Conservation (phyloP, 2,329 filamentous ascomycete genomes). For the Aspergillus cejpii region DNA sequence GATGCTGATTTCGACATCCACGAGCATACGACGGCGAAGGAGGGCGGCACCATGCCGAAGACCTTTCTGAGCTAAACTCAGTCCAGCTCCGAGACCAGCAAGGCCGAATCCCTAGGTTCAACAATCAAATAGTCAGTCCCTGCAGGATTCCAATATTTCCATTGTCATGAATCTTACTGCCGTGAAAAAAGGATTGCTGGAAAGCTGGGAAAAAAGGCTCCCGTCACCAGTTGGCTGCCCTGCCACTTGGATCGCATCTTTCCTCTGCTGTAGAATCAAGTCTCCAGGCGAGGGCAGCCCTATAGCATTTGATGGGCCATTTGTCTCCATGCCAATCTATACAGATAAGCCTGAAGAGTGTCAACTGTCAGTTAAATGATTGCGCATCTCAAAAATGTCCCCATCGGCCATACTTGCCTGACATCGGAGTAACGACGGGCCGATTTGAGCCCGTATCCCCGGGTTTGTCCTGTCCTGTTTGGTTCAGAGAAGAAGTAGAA, state of each 20-base stretch:
- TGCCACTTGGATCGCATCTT: constrained; percentile 25
- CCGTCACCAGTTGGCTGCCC: constrained; percentile 32
- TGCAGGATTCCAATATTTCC: neutral
- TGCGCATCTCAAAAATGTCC: constrained; percentile 13
- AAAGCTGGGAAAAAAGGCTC: constrained; percentile 41
- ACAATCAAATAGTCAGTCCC: constrained; percentile 1
- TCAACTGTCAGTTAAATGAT: constrained; percentile 7
- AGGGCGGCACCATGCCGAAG: constrained; percentile 64
- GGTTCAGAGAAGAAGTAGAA: neutral
- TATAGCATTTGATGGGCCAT: constrained; percentile 26
- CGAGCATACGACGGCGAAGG: constrained; percentile 75
- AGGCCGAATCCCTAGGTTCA: constrained; percentile 68
- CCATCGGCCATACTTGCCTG: constrained; percentile 12
- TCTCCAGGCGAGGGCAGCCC: constrained; percentile 29
- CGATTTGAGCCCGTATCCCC: constrained; percentile 12
- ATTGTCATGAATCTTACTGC: constrained; percentile 33
- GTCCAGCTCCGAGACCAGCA: constrained; percentile 74
- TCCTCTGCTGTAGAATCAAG: constrained; percentile 33
- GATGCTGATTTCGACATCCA: constrained; percentile 92
- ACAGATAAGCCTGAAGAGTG: constrained; percentile 7
- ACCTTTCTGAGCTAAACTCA: constrained; percentile 73
- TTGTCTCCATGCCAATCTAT: constrained; percentile 34
- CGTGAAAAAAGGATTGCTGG: constrained; percentile 47
- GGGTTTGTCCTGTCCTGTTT: neutral
- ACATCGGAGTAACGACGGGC: constrained; percentile 30